phyloP scores from a whole-genome alignment of 208 protist species.

The Trypanosoma vivax region DNA sequence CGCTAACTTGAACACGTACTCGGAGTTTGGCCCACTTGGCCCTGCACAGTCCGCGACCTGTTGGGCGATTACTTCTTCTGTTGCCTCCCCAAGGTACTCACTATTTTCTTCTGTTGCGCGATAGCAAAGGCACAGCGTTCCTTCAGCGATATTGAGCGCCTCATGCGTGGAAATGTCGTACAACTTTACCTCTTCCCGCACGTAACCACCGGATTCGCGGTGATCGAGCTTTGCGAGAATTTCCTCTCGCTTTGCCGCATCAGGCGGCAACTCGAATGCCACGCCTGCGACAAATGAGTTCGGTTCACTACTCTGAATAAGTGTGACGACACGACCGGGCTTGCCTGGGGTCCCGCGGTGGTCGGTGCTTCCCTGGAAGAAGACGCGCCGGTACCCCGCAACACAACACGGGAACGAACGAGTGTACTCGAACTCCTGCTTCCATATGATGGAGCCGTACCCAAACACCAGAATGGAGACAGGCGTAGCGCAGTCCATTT shows the following conservation, averaged over 20 bases:
- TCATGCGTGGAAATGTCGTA: constrained; percentile 28
- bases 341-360: constrained; percentile 61
- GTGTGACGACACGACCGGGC: constrained; percentile 75
- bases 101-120: constrained; percentile 55
- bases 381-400: constrained; percentile 62
- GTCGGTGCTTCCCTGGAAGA: constrained; percentile 73
- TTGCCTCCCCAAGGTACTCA: constrained; percentile 55
- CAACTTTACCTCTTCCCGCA: constrained; percentile 36
- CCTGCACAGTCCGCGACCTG: constrained; percentile 52
- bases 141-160: constrained; percentile 6
- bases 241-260: constrained; percentile 28
- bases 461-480: constrained; percentile 66
- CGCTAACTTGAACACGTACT: constrained; percentile 70
- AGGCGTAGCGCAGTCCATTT: not conserved
- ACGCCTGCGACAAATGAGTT: constrained; percentile 56
- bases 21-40: constrained; percentile 54
- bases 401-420: constrained; percentile 55
- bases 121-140: constrained; percentile 60
- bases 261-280: constrained; percentile 60
- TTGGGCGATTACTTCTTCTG: constrained; percentile 51
- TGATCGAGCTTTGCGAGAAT: constrained; percentile 55
- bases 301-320: constrained; percentile 30
- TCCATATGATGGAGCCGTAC: constrained; percentile 84
- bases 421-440: constrained; percentile 76
- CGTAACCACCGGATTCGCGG: constrained; percentile 65